Evolutionary conservation across 2,329 filamentous ascomycete genomes (phyloP), one percentile per base, ranked within the genome.

Genomic region (Fusarium fracticaudum): DNA sequence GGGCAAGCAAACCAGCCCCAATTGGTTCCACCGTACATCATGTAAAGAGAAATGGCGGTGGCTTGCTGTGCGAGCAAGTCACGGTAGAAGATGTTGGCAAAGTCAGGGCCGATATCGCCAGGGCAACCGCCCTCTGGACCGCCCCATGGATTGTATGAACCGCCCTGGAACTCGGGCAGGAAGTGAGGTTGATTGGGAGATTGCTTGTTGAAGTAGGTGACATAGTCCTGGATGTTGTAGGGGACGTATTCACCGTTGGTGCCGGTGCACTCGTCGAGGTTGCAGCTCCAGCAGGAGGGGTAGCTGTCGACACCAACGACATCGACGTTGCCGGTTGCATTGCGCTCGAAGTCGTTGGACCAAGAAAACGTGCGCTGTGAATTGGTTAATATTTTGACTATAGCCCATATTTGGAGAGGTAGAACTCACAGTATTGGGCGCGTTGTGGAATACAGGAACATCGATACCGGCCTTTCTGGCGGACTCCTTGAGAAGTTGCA

Each of bases 1-100:
- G 90, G 89, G 8, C 86, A 86, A 18, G 89, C 87, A 37, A 90
- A 81, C 54, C 86, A 87, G 10, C 90, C 90, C 89, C 89, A 91
- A 70, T 89, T 91, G 0, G 90, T 92, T 6, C 90, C 90, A 8
- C 90, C 90, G 60, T 87, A 92, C 59, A 90, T 81, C 89, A 92
- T 92, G 77, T 92, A 92, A 5, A 92, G 79, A 37, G 86, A 90
- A 62, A 91, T 86, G 0, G 88, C 88, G 0, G 88, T 90, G 8
- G 91, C 86, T 2, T 88, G 84, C 74, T 92, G 87, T 33, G 85
- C 88, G 33, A 92, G 87, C 60, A 91, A 86, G 76, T 91, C 87
- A 17, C 89, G 85, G 78, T 92, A 92, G 80, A 90, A 92, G 8
- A 92, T 78, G 64, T 91, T 91, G 3, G 88, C 90, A 72, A 90